Conservation (phyloP, 768 basidiomycete species). For the Psilocybe cubensis region DNA sequence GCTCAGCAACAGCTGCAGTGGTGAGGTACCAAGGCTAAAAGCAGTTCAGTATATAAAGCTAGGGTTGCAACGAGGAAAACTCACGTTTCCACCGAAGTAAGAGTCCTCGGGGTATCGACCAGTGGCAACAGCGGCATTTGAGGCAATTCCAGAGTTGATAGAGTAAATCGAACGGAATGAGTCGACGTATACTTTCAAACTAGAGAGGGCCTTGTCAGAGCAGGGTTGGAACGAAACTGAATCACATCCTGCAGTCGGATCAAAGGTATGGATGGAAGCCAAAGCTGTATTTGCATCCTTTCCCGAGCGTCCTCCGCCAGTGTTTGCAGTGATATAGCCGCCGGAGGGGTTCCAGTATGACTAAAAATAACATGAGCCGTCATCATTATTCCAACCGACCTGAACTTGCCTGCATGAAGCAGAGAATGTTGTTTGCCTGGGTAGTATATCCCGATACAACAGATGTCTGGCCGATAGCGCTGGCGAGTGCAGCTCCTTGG, state of each 20-base stretch:
- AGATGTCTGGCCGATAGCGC: constrained; percentile 50
- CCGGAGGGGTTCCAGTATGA: constrained; percentile 73
- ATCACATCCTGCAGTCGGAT: constrained; percentile 73
- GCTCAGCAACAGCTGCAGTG: constrained; percentile 76
- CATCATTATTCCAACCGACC: background rate
- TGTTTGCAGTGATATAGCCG: constrained; percentile 76
- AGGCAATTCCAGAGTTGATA: constrained; percentile 62
- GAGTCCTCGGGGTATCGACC: constrained; percentile 79
- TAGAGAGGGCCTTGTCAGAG: constrained; percentile 78
- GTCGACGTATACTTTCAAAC: constrained; percentile 70
- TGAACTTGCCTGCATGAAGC: constrained; percentile 64
- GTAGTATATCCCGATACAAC: constrained; percentile 46
- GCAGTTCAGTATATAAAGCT: background rate
- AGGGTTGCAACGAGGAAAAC: constrained; percentile 18
- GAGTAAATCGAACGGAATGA: constrained; percentile 71
- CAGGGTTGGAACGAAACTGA: constrained; percentile 80
- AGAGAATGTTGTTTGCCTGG: constrained; percentile 67
- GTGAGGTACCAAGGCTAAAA: constrained; percentile 78
- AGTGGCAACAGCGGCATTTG: constrained; percentile 63
- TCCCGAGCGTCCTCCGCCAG: constrained; percentile 73
- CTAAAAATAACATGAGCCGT: constrained; percentile 31
- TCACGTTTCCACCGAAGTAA: constrained; percentile 72
- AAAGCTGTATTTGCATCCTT: constrained; percentile 76
- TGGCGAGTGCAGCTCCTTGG: constrained; percentile 67
- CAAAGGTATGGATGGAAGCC: constrained; percentile 82